These are phyloP conservation scores for Albifimbria verrucaria DNA, from an alignment of 2,329 filamentous ascomycete species.

Conservation along the genomic window DNA sequence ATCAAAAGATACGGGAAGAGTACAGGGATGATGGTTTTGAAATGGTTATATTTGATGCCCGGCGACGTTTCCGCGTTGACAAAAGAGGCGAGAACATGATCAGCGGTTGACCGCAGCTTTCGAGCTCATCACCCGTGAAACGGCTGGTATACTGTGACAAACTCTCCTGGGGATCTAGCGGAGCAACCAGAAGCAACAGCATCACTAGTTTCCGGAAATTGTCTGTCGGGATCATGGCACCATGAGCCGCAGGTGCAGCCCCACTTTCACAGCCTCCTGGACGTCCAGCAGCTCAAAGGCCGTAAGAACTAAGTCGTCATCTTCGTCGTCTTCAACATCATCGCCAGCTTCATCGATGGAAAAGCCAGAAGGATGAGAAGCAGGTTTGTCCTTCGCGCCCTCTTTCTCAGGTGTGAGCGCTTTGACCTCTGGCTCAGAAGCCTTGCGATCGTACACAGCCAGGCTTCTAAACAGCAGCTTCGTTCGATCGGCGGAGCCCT, in stretches of 20 bases:
- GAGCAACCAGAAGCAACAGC: constrained; percentile 65
- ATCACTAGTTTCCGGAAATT: constrained; percentile 70
- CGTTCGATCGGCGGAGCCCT: constrained; percentile 53
- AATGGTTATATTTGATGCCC: constrained; percentile 59
- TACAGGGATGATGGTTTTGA: constrained; percentile 56
- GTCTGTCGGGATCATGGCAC: constrained; percentile 70
- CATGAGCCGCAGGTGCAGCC: constrained; percentile 47
- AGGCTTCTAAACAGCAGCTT: constrained; percentile 69
- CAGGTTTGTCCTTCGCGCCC: constrained; percentile 7
- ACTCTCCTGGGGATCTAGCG: constrained; percentile 61
- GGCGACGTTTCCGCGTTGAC: constrained; percentile 61
- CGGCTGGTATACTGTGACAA: constrained; percentile 59
- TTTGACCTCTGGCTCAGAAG: constrained; percentile 23
- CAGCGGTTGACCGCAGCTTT: constrained; percentile 58
- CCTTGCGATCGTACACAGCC: constrained; percentile 65
- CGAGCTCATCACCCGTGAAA: constrained; percentile 52
- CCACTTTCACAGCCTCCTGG: constrained; percentile 56
- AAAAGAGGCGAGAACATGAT: constrained; percentile 64
- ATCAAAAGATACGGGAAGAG: constrained; percentile 65
- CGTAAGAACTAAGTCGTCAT: constrained; percentile 64
- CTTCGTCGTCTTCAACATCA: constrained; percentile 44
- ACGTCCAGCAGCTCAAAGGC: constrained; percentile 67
- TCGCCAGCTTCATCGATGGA: constrained; percentile 42
- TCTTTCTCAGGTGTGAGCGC: constrained; percentile 4
- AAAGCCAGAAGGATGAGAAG: constrained; percentile 36